phyloP scores from a whole-genome alignment of 345 rosid genomes.

The Aquilaria malaccensis region DNA sequence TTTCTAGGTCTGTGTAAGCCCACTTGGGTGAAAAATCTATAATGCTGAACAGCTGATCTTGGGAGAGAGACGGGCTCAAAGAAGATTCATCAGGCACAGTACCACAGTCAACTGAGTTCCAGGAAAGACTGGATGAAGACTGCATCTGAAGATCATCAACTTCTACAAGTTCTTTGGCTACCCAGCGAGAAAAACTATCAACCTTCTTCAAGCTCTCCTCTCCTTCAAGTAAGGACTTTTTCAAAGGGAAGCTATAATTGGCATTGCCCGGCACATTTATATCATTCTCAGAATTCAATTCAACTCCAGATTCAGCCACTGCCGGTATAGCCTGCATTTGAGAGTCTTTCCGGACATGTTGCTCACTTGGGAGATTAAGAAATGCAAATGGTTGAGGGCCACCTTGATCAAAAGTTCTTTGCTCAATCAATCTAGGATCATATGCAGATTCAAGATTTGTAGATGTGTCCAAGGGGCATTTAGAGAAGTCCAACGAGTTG shows the following conservation, averaged over 20 bases:
- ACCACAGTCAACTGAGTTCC: conserved; percentile 69
- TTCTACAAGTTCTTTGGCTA: conserved; percentile 68
- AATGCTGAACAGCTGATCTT: conserved; percentile 84
- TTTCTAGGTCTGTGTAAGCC: conserved; percentile 52
- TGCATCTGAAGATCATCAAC: conserved; percentile 73
- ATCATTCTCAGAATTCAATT: conserved; percentile 34
- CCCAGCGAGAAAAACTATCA: conserved; percentile 91
- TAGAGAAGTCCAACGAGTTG: conserved; percentile 19
- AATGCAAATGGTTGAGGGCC: conserved; percentile 27
- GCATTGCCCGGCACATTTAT: conserved; percentile 36
- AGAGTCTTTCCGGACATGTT: conserved; percentile 22
- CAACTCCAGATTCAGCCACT: conserved; percentile 23
- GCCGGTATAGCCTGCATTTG: conserved; percentile 22
- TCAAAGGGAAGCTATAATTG: conserved; percentile 27
- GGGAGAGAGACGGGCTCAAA: conserved; percentile 79
- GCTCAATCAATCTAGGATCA: conserved; percentile 45
- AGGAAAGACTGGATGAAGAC: conserved; percentile 58
- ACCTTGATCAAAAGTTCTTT: conserved; percentile 28
- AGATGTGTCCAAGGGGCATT: conserved; percentile 30
- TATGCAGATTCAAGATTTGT: conserved; percentile 37
- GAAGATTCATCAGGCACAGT: conserved; percentile 50
- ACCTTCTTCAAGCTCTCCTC: conserved; percentile 75
- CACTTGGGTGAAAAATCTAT: conserved; percentile 72
- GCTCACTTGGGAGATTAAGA: conserved; percentile 32
- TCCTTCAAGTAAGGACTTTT: conserved; percentile 42